Conservation (phyloP, 2,329 filamentous ascomycete species). For the Aspergillus nomiae region DNA sequence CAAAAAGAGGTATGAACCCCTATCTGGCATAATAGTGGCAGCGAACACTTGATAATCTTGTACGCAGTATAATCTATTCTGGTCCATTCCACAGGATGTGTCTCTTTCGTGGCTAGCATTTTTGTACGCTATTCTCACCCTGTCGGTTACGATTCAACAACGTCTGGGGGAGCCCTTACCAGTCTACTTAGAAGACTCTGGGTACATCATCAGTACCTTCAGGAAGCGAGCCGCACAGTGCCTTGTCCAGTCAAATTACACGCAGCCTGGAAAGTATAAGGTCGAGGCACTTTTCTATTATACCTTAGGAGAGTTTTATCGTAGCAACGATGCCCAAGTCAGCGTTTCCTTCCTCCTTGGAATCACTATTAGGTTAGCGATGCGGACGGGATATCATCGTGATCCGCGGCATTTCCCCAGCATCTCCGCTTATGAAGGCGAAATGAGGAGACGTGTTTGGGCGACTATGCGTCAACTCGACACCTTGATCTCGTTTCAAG, state of each 20-base stretch:
- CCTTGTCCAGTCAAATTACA: constrained; percentile 37
- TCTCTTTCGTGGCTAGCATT: constrained; percentile 36
- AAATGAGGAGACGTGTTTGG: constrained; percentile 53
- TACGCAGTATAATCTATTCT: constrained; percentile 34
- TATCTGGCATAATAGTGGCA: background rate
- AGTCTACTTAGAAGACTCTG: constrained; percentile 16
- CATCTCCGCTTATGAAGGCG: constrained; percentile 58
- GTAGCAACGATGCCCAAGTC: constrained; percentile 43
- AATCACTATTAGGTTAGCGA: constrained; percentile 60
- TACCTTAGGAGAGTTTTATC: constrained; percentile 32
- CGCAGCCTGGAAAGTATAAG: constrained; percentile 34
- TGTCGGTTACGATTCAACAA: constrained; percentile 29
- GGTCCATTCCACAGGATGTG: constrained; percentile 27
- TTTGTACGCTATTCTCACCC: constrained; percentile 31
- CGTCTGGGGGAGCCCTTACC: constrained; percentile 28
- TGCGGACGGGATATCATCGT: constrained; percentile 64
- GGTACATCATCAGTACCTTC: constrained; percentile 43
- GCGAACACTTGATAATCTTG: background rate
- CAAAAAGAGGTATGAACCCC: constrained; percentile 28
- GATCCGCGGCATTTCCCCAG: constrained; percentile 57
- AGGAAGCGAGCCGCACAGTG: constrained; percentile 48
- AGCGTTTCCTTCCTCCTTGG: constrained; percentile 59
- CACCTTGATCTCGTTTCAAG: constrained; percentile 62
- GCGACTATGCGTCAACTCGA: constrained; percentile 56
- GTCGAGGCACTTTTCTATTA: constrained; percentile 35